phyloP scores from a whole-genome alignment of 371 early-diverging fungal species.

The Rhizopus stolonifer region DNA sequence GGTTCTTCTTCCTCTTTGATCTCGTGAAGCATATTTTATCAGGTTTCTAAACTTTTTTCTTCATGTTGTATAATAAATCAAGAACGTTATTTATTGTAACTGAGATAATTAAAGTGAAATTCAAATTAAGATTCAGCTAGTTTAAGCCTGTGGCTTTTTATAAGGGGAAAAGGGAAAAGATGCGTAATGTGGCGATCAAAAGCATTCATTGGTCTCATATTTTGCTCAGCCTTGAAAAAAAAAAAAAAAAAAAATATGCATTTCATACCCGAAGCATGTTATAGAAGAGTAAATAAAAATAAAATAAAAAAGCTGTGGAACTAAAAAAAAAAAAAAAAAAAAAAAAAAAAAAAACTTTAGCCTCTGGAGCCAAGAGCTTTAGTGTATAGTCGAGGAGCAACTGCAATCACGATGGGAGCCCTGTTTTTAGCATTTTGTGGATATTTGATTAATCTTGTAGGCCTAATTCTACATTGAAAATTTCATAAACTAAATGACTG shows the following conservation, averaged over 20 bases:
- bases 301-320: neutral
- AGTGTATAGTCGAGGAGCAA: slow-evolving; percentile 26
- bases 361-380: slow-evolving; percentile 34
- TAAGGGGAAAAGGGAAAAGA: too few species aligned
- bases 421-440: slow-evolving; percentile 33
- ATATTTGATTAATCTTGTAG: slow-evolving; percentile 31
- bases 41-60: too few species aligned
- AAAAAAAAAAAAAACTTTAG: slow-evolving; percentile 7
- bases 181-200: too few species aligned
- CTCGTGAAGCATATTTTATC: too few species aligned
- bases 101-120: too few species aligned
- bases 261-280: slow-evolving; percentile 43
- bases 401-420: slow-evolving; percentile 28
- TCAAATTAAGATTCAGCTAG: too few species aligned
- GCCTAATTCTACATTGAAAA: neutral
- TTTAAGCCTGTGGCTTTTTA: too few species aligned
- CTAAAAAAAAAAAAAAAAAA: neutral
- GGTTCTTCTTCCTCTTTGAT: too few species aligned
- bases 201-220: neutral
- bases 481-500: neutral
- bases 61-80: too few species aligned
- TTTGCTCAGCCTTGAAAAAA: neutral
- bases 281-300: slow-evolving; percentile 29
- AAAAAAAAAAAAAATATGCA: slow-evolving; percentile 23
- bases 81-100: too few species aligned